Percentiles rank a stretch among this genome's conserved stretches.
phyloP scores from a whole-genome alignment of 2,329 filamentous ascomycete genomes.

The Beauveria bassiana region DNA sequence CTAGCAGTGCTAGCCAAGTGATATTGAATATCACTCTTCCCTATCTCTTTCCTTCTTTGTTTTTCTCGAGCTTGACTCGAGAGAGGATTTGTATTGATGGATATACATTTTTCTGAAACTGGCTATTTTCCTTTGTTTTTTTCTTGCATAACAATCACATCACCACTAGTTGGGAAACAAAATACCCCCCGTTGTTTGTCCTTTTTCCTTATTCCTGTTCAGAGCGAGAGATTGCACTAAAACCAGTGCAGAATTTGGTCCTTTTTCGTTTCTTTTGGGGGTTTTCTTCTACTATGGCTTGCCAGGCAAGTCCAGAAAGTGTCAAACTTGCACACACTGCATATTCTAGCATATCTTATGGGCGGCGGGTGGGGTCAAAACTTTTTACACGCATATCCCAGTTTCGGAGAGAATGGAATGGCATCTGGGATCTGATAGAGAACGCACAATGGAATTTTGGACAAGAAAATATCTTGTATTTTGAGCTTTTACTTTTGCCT shows the following conservation, averaged over 20 bases:
- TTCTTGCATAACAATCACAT: background rate
- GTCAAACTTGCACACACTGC: background rate
- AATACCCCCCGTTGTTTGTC: constrained; percentile 20
- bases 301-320: background rate
- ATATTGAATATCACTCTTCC: constrained; percentile 9
- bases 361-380: too few species aligned
- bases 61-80: background rate
- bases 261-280: background rate
- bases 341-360: background rate
- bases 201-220: background rate
- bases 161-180: constrained; percentile 18
- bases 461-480: background rate
- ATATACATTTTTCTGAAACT: background rate
- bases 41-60: background rate
- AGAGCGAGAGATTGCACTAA: background rate
- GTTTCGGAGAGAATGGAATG: background rate
- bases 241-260: background rate
- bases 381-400: background rate
- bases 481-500: background rate
- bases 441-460: background rate
- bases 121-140: background rate
- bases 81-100: constrained; percentile 4
- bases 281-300: background rate
- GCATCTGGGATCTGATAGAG: background rate
- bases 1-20: constrained; percentile 8